Conservation (phyloP, 305 asterid species). For the Solanum hybrid region DNA sequence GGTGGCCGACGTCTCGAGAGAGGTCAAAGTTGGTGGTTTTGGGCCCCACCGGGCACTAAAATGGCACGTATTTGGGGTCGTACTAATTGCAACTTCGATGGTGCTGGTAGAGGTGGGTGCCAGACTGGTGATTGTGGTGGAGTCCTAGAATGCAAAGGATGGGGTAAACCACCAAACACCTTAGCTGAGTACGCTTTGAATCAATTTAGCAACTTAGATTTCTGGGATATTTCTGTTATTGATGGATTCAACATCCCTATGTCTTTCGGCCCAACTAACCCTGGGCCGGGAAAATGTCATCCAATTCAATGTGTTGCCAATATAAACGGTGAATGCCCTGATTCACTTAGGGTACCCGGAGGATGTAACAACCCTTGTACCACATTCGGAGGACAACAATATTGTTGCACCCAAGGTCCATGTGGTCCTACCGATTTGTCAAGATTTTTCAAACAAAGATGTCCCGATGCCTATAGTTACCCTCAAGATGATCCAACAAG, state of each 20-base stretch:
- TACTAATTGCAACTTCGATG: slow-evolving; percentile 24
- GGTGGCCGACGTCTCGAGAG: slow-evolving; percentile 19
- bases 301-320: slow-evolving; percentile 12
- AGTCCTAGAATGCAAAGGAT: slow-evolving; percentile 16
- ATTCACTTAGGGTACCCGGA: slow-evolving; percentile 19
- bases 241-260: slow-evolving; percentile 30
- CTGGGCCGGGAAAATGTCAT: slow-evolving; percentile 10
- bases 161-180: slow-evolving; percentile 23
- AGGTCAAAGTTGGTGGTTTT: slow-evolving; percentile 17
- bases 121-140: slow-evolving; percentile 29
- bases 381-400: slow-evolving; percentile 13
- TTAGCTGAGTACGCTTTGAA: slow-evolving; percentile 22
- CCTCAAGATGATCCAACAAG: slow-evolving; percentile 38
- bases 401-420: slow-evolving; percentile 25
- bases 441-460: slow-evolving; percentile 28
- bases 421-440: slow-evolving; percentile 27
- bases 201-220: slow-evolving; percentile 16
- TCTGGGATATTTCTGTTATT: slow-evolving; percentile 13
- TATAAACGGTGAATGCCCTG: slow-evolving; percentile 29
- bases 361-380: slow-evolving; percentile 53
- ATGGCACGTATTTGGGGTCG: slow-evolving; percentile 29
- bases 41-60: slow-evolving; percentile 18
- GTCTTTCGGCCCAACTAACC: slow-evolving; percentile 19
- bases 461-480: slow-evolving; percentile 39
- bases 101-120: slow-evolving; percentile 20